Evolutionary conservation across 1,284 basidiomycete species (phyloP).

Genomic region (Wolfiporia cocos): DNA sequence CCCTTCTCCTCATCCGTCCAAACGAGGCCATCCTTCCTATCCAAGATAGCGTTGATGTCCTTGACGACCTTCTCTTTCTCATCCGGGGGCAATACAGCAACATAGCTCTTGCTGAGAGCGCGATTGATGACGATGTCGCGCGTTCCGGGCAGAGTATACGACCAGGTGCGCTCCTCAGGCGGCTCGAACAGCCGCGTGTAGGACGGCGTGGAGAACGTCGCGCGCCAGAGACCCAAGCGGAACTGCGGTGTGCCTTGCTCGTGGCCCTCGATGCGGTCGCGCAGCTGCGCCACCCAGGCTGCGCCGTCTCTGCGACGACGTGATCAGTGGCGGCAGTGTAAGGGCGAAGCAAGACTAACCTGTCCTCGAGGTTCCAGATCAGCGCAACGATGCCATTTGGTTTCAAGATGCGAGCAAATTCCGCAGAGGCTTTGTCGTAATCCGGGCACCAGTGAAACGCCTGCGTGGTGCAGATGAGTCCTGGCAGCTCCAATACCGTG

Average conservation of each 20-base stretch:
- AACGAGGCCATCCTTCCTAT: conserved; percentile 34
- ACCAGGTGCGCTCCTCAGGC: conserved; percentile 48
- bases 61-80: conserved; percentile 44
- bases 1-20: conserved; percentile 45
- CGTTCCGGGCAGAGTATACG: conserved; percentile 41
- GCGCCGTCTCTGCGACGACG: conserved; percentile 41
- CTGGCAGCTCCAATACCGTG: background rate
- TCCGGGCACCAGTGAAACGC: conserved; percentile 83
- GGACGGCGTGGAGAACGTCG: conserved; percentile 48
- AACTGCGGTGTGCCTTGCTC: conserved; percentile 70
- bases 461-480: conserved; percentile 26
- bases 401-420: conserved; percentile 70
- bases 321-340: background rate
- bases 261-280: conserved; percentile 58
- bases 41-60: conserved; percentile 44
- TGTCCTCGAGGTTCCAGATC: conserved; percentile 79
- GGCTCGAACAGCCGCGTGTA: conserved; percentile 50
- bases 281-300: conserved; percentile 63
- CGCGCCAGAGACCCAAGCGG: conserved; percentile 63
- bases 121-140: conserved; percentile 51
- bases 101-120: conserved; percentile 70
- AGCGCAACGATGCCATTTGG: conserved; percentile 57
- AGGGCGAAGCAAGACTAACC: conserved; percentile 30
- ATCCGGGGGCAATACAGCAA: conserved; percentile 48
- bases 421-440: conserved; percentile 53